Conservation (phyloP, 306 rosid species). For the Mimosa bimucronata region DNA sequence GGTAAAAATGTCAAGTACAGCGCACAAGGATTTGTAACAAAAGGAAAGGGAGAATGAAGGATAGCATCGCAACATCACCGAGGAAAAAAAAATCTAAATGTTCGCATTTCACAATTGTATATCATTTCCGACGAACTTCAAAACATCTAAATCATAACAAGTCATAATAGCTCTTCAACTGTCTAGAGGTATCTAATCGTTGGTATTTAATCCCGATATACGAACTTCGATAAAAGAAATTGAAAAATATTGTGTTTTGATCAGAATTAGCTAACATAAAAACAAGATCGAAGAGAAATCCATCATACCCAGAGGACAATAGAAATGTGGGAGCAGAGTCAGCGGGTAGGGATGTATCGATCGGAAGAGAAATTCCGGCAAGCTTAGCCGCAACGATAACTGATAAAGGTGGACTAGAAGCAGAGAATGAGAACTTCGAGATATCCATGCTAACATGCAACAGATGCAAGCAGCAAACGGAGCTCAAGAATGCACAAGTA, state of each 20-base stretch:
- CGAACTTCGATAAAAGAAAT: neutral
- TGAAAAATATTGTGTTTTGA: neutral
- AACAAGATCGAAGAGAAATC: neutral
- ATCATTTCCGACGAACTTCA: neutral
- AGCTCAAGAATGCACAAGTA: too few species aligned
- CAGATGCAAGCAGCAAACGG: neutral
- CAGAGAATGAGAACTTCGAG: constrained; percentile 56
- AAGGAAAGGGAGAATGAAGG: neutral
- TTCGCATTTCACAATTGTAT: neutral
- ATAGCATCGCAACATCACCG: neutral
- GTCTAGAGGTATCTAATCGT: neutral
- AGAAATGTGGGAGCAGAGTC: constrained; percentile 56
- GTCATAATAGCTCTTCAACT: neutral
- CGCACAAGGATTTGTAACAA: neutral
- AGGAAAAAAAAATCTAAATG: neutral
- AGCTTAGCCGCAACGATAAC: constrained; percentile 74
- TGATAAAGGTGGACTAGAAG: constrained; percentile 68
- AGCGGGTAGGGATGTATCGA: constrained; percentile 59
- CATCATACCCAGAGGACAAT: constrained; percentile 67
- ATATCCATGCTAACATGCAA: constrained; percentile 51
- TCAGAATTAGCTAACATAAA: neutral
- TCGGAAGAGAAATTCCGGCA: constrained; percentile 51
- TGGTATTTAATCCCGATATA: neutral
- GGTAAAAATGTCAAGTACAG: neutral
- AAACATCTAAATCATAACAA: neutral